A percentile compares a stretch with the other conserved stretches of the same genome.
Evolutionary conservation across 2,329 filamentous ascomycete species (phyloP).

Genomic region (Exophiala lecanii-corni): DNA sequence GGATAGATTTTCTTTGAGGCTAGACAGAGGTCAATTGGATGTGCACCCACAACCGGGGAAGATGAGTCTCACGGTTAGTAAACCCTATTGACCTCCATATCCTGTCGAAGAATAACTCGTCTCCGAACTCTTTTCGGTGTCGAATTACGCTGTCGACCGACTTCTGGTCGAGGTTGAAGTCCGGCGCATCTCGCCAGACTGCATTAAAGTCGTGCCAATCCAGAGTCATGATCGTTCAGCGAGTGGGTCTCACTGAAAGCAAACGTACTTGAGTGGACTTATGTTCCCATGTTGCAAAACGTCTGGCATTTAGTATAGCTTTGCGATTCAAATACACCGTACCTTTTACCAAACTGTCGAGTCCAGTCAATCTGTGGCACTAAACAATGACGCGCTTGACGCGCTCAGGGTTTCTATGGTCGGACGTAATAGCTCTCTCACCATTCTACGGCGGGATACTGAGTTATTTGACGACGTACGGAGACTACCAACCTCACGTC

Average conservation of each 20-base stretch:
- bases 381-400: too few species aligned
- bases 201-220: slow-evolving; percentile 63
- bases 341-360: too few species aligned
- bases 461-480: too few species aligned
- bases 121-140: slow-evolving; percentile 63
- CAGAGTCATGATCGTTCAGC: slow-evolving; percentile 45
- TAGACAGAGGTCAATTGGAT: slow-evolving; percentile 3
- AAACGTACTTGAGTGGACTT: too few species aligned
- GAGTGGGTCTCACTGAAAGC: too few species aligned
- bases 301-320: too few species aligned
- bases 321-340: too few species aligned
- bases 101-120: slow-evolving; percentile 73
- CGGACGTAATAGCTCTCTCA: too few species aligned
- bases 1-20: slow-evolving; percentile 64
- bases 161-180: slow-evolving; percentile 59
- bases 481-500: too few species aligned
- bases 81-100: slow-evolving; percentile 67
- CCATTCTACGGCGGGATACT: too few species aligned
- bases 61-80: slow-evolving; percentile 53
- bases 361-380: too few species aligned
- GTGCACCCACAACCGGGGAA: slow-evolving; percentile 8
- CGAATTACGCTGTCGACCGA: slow-evolving; percentile 59
- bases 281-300: neutral
- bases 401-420: too few species aligned
- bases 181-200: slow-evolving; percentile 60